A percentile compares a stretch with the other conserved stretches of the same genome.
Conservation (phyloP, 2,329 filamentous ascomycete species). For the Microascus cirrosus region DNA sequence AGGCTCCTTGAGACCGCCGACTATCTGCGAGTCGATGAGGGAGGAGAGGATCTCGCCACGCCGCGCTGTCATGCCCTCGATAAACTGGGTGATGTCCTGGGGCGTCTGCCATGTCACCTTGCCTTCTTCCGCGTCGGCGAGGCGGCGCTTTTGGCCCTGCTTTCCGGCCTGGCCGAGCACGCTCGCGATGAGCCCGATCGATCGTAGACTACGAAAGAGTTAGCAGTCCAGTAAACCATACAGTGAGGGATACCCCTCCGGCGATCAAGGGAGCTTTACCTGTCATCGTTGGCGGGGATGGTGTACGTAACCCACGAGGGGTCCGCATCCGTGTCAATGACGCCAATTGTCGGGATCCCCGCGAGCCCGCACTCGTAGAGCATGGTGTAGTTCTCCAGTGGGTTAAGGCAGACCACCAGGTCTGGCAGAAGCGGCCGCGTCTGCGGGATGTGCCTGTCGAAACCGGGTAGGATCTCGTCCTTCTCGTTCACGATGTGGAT, state of each 20-base stretch:
- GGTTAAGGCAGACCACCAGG: conserved; percentile 85
- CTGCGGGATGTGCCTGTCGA: conserved; percentile 51
- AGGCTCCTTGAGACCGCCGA: not conserved
- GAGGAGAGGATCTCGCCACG: not conserved
- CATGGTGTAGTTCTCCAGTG: conserved; percentile 80
- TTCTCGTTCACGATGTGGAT: conserved; percentile 68
- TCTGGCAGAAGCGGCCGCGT: conserved; percentile 68
- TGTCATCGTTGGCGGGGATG: conserved; percentile 95
- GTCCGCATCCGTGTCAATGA: conserved; percentile 89
- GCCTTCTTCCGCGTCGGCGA: conserved; percentile 50
- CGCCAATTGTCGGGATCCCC: conserved; percentile 84
- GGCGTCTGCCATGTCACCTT: conserved; percentile 50
- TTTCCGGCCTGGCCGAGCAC: conserved; percentile 78
- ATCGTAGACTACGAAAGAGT: conserved; percentile 53
- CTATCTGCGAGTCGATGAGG: conserved; percentile 2
- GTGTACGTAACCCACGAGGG: conserved; percentile 92
- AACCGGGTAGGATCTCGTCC: conserved; percentile 52
- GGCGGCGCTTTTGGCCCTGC: conserved; percentile 58
- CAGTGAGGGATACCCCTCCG: not conserved
- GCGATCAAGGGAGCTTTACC: conserved; percentile 35
- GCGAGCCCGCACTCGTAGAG: conserved; percentile 84
- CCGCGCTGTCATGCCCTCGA: conserved; percentile 11
- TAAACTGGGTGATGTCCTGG: conserved; percentile 27
- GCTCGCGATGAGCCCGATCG: conserved; percentile 70
- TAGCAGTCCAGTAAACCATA: not conserved